A percentile compares a stretch with the other conserved stretches of the same genome.
Conservation (phyloP, 2,329 filamentous ascomycete genomes). For the Paramyrothecium sp. region DNA sequence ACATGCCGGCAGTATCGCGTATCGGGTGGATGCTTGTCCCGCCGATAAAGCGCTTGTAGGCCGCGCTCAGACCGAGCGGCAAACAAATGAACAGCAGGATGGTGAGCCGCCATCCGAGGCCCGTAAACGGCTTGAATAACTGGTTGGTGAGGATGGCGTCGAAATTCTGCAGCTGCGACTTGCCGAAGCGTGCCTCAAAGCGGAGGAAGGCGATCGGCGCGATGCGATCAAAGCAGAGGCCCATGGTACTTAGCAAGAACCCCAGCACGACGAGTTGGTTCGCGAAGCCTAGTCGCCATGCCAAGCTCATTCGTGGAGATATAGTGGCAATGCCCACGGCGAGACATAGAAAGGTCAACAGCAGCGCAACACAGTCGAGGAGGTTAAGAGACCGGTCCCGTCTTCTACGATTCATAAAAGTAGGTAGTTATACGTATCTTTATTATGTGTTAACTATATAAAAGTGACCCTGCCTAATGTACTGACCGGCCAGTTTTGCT, state of each 20-base stretch:
- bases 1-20: neutral
- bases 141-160: slow-evolving; percentile 1
- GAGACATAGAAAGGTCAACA: neutral
- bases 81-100: neutral
- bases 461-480: too few species aligned
- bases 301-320: neutral
- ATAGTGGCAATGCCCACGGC: neutral
- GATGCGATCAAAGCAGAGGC: slow-evolving; percentile 1
- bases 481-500: too few species aligned
- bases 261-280: slow-evolving; percentile 3
- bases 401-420: too few species aligned
- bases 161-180: slow-evolving; percentile 4
- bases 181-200: neutral
- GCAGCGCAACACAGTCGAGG: neutral
- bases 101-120: neutral
- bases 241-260: slow-evolving; percentile 5
- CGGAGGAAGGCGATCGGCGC: neutral
- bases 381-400: neutral
- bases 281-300: neutral
- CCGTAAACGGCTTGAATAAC: neutral
- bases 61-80: neutral
- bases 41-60: slow-evolving; percentile 4
- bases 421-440: too few species aligned
- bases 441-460: too few species aligned
- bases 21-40: neutral